Base-by-base conservation (phyloP, 2,329 filamentous ascomycete genomes). In the Fusarium foetens region DNA sequence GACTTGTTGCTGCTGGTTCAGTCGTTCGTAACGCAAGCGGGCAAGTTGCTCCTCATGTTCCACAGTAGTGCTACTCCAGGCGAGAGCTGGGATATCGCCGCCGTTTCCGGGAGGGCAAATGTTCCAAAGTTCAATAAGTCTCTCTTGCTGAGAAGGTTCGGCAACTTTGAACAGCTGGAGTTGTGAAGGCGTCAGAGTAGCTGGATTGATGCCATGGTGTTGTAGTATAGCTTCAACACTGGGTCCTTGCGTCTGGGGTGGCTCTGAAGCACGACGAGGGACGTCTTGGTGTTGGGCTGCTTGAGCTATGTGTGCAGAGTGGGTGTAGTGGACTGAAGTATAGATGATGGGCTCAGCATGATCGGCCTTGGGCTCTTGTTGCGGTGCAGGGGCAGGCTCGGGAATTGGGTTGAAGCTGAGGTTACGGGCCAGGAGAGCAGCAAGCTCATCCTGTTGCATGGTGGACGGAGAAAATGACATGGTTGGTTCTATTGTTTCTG, bases 81-180 rank as follows among this genome's bases (percentile, higher is more conserved):
- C 85, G 14, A 89, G 79, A 14, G 85, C 82, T 5, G 86, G 84
- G 71, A 89, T 88, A 59, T 88, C 86, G 53, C 83, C 84, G 65
- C 81, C 84, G 69, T 87, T 88, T 45, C 85, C 87, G 0, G 92
- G 93, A 27, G 93, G 93, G 64, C 90, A 93, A 73, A 95, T 94
- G 66, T 90, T 91, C 94, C 94, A 97, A 21, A 97, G 89, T 80
- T 97, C 92, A 42, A 97, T 86, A 21, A 97, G 86, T 27, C 93
- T 89, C 63, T 91, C 83, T 77, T 92, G 90, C 80, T 97, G 93
- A 46, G 91, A 86, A 29, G 88, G 84, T 63, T 93, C 91, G 58
- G 93, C 94, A 69, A 91, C 90, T 73, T 89, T 89, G 85, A 97
- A 97, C 43, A 97, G 89, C 66, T 92, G 88, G 57, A 95, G 82